Evolutionary conservation across 2,329 filamentous ascomycete species (phyloP), one percentile per base, ranked within the genome.

Genomic region (Blumeria graminis): DNA sequence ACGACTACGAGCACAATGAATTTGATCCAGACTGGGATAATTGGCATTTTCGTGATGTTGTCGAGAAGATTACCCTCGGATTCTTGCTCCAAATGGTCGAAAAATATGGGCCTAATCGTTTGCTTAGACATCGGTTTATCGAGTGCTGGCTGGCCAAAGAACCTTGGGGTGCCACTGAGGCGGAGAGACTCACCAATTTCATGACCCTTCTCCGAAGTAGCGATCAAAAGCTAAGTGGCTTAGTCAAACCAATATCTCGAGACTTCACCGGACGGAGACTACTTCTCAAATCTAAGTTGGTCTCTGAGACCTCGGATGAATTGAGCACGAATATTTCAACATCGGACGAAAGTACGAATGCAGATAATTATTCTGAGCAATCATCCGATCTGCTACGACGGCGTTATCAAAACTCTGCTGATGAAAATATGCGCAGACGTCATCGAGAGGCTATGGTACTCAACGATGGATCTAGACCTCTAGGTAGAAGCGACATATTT

Each of bases 381-480:
- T 60, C 60, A 55, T 61, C 63, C 45, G 39, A 70, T 64, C 60
- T 71, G 66, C 41, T 69, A 50, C 68, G 69, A 52, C 63, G 71
- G 56, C 65, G 72, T 58, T 76, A 78, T 57, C 76, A 78, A 65
- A 79, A 72, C 58, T 72, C 69, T 6, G 80, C 80, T 65, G 85
- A 90, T 66, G 81, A 85, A 63, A 77, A 82, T 56, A 72, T 89
- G 58, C 74, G 87, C 58, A 76, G 88, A 61, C 76, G 86, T 54
- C 77, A 90, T 64, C 76, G 88, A 61, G 87, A 94, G 70, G 88
- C 87, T 4, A 89, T 95, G 77, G 88, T 95, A 18, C 72, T 94
- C 57, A 90, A 88, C 63, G 87, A 94, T 64, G 85, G 86, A n/a
- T 86, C 78, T 22, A 75, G 82, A 35, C 83, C 85, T 1, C 68